Evolutionary conservation across 495 filamentous ascomycete genomes (phyloP).

Genomic region (Lichenothelia convexa): DNA sequence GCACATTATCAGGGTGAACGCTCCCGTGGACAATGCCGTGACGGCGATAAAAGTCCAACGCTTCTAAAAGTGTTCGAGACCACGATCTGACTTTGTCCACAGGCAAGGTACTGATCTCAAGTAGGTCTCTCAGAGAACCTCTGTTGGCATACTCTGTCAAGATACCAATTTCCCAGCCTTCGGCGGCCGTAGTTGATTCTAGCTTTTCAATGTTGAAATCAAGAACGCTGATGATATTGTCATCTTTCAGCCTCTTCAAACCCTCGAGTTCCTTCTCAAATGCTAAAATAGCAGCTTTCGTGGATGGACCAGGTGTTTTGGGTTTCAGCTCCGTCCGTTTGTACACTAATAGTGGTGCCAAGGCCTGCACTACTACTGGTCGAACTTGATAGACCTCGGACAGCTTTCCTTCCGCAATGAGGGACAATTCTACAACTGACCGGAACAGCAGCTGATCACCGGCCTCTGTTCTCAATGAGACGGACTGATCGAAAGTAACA

Average conservation of each 20-base stretch:
- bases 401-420: too few relatives aligned
- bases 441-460: too few relatives aligned
- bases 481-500: too few relatives aligned
- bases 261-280: conserved; percentile 52
- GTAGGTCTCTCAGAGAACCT: conserved; percentile 62
- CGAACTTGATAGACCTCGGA: too few relatives aligned
- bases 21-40: conserved; percentile 65
- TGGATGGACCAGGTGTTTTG: too few relatives aligned
- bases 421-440: too few relatives aligned
- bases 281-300: conserved; percentile 45
- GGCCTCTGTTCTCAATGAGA: too few relatives aligned
- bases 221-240: conserved; percentile 58
- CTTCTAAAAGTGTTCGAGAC: conserved; percentile 82
- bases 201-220: conserved; percentile 52
- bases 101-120: conserved; percentile 57
- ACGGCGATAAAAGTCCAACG: conserved; percentile 66
- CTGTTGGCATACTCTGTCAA: conserved; percentile 64
- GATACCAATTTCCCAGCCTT: conserved; percentile 58
- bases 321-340: too few relatives aligned
- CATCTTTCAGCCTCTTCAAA: conserved; percentile 54
- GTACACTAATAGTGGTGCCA: too few relatives aligned
- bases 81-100: conserved; percentile 59
- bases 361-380: too few relatives aligned
- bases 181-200: too few relatives aligned
- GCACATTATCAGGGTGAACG: conserved; percentile 57